Conservation (phyloP, 2,329 filamentous ascomycete species). For the Blastomyces emzantsi region DNA sequence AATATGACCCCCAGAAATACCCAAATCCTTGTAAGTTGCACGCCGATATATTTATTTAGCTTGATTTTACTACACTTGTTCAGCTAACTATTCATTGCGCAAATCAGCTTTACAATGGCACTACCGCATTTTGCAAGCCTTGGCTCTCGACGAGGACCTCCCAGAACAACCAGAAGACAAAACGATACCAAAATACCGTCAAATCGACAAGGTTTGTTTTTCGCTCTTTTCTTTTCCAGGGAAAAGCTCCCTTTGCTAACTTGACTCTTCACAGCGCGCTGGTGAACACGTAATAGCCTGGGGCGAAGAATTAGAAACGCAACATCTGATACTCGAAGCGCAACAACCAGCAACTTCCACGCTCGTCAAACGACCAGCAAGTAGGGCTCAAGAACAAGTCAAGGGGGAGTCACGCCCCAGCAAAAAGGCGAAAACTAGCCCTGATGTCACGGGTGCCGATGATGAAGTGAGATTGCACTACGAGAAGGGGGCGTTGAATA, state of each 20-base stretch:
- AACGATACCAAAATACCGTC: slow-evolving; percentile 72
- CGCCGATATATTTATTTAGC: not conserved
- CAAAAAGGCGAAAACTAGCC: slow-evolving; percentile 42
- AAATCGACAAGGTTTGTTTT: slow-evolving; percentile 63
- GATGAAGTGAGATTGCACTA: slow-evolving; percentile 35
- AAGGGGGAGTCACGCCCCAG: slow-evolving; percentile 23
- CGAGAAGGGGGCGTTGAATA: slow-evolving; percentile 37
- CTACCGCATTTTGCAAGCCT: slow-evolving; percentile 83
- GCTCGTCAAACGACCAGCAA: slow-evolving; percentile 40
- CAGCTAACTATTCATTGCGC: slow-evolving; percentile 7
- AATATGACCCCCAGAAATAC: slow-evolving; percentile 78
- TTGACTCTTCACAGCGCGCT: slow-evolving; percentile 45
- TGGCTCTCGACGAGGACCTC: slow-evolving; percentile 85
- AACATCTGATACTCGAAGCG: slow-evolving; percentile 40
- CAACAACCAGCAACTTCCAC: slow-evolving; percentile 36
- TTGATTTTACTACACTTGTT: not conserved
- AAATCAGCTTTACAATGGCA: slow-evolving; percentile 75
- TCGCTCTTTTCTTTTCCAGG: not conserved
- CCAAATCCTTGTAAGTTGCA: slow-evolving; percentile 59
- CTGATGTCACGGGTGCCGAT: slow-evolving; percentile 19
- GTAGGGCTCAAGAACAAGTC: slow-evolving; percentile 20
- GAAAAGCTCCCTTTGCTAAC: slow-evolving; percentile 2
- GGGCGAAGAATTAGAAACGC: slow-evolving; percentile 57
- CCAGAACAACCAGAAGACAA: slow-evolving; percentile 66
- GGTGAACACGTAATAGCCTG: slow-evolving; percentile 72